Conservation (phyloP, 2,329 filamentous ascomycete genomes). For the Aspergillus proliferans region DNA sequence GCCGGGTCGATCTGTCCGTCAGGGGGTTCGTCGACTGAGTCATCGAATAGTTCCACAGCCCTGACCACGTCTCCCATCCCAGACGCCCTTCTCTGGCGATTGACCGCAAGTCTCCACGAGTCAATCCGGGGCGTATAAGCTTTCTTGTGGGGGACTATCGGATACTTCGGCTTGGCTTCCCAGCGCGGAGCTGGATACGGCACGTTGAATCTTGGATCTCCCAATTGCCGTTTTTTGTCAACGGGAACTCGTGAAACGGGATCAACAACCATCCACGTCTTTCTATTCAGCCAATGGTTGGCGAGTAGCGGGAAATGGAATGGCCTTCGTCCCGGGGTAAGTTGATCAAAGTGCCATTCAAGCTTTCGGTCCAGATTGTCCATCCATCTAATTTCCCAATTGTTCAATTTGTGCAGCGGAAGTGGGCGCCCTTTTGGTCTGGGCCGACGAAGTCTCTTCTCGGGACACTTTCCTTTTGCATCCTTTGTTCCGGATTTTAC, state of each 20-base stretch:
- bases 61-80: slow-evolving; percentile 25
- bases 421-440: background rate
- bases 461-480: background rate
- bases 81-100: slow-evolving; percentile 24
- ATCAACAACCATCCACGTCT: slow-evolving; percentile 36
- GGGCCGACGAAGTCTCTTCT: background rate
- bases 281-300: slow-evolving; percentile 38
- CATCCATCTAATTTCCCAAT: slow-evolving; percentile 32
- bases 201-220: slow-evolving; percentile 32
- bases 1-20: slow-evolving; percentile 36
- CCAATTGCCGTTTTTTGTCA: slow-evolving; percentile 24
- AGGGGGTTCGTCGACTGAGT: slow-evolving; percentile 32
- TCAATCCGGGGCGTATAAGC: slow-evolving; percentile 26
- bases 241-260: slow-evolving; percentile 30
- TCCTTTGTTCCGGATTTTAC: too few species aligned
- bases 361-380: slow-evolving; percentile 31
- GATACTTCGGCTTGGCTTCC: slow-evolving; percentile 22
- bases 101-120: slow-evolving; percentile 36
- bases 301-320: slow-evolving; percentile 35
- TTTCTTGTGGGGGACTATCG: slow-evolving; percentile 10
- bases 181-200: slow-evolving; percentile 19
- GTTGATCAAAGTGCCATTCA: slow-evolving; percentile 32
- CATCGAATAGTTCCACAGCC: slow-evolving; percentile 27
- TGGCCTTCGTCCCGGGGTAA: slow-evolving; percentile 33
- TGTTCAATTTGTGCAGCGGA: slow-evolving; percentile 16